Evolutionary conservation across 2,329 filamentous ascomycete species (phyloP).

Genomic region (Cercospora zeae-maydis): DNA sequence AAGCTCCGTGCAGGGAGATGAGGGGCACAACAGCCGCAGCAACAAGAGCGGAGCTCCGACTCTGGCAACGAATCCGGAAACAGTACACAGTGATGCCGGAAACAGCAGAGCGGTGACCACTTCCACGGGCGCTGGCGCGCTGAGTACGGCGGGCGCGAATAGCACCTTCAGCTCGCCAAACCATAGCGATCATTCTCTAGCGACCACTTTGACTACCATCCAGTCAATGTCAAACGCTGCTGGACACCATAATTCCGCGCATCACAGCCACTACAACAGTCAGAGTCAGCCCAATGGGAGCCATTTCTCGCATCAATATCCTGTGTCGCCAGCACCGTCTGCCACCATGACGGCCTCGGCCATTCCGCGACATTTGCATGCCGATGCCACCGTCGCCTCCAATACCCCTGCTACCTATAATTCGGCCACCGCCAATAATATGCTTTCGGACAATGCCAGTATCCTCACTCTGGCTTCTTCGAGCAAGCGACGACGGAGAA

Average conservation of each 20-base stretch:
- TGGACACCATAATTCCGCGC: slow-evolving; percentile 32
- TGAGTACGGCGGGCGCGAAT: slow-evolving; percentile 60
- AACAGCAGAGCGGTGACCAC: slow-evolving; percentile 79
- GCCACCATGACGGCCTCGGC: slow-evolving; percentile 64
- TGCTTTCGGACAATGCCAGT: slow-evolving; percentile 79
- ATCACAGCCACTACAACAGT: slow-evolving; percentile 35
- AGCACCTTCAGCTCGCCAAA: slow-evolving; percentile 80
- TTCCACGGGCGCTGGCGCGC: slow-evolving; percentile 62
- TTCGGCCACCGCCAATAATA: slow-evolving; percentile 75
- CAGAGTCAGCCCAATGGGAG: slow-evolving; percentile 36
- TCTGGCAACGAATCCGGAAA: slow-evolving; percentile 77
- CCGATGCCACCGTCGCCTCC: slow-evolving; percentile 35
- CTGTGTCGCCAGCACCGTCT: slow-evolving; percentile 44
- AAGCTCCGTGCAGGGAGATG: slow-evolving; percentile 50
- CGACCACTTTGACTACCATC: slow-evolving; percentile 81
- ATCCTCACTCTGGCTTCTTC: slow-evolving; percentile 81
- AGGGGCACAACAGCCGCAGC: slow-evolving; percentile 57
- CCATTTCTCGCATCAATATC: slow-evolving; percentile 59
- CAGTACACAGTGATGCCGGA: slow-evolving; percentile 67
- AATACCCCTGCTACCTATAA: slow-evolving; percentile 56
- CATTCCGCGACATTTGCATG: slow-evolving; percentile 65
- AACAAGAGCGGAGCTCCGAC: slow-evolving; percentile 74
- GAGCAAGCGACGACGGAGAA: slow-evolving; percentile 72
- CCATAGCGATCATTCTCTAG: slow-evolving; percentile 74
- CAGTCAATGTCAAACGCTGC: slow-evolving; percentile 61